phyloP scores from a whole-genome alignment of 148 eudicot genomes.

The Salicornia ramosissima region DNA sequence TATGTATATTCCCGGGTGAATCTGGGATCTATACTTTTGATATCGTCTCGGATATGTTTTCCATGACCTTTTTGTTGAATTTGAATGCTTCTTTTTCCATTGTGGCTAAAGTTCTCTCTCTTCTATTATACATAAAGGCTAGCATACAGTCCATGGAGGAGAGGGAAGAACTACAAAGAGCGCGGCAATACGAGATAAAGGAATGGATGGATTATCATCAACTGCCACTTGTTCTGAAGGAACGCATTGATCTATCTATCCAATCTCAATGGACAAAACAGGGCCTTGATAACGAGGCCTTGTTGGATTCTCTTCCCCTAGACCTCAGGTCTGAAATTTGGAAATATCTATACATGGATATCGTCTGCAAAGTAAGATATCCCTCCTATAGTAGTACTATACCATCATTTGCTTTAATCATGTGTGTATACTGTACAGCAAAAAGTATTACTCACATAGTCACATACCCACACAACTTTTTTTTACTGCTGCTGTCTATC shows the following conservation, averaged over 20 bases:
- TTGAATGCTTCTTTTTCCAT: not conserved
- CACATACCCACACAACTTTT: too few relatives aligned
- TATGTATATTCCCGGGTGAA: too few relatives aligned
- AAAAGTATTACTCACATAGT: too few relatives aligned
- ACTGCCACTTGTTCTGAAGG: conserved; percentile 1
- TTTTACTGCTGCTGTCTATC: too few relatives aligned
- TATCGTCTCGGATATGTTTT: too few relatives aligned
- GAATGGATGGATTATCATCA: conserved; percentile 18
- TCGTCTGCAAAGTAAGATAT: not conserved
- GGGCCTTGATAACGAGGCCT: not conserved
- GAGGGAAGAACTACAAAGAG: not conserved
- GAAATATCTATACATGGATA: conserved; percentile 1
- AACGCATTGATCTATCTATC: conserved; percentile 9
- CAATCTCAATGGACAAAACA: conserved; percentile 11
- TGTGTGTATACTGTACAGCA: too few relatives aligned
- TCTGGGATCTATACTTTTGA: too few relatives aligned
- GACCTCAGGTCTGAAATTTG: conserved; percentile 11
- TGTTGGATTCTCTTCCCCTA: conserved; percentile 11
- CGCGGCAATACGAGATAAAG: not conserved
- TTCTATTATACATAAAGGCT: conserved; percentile 4
- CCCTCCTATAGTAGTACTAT: too few relatives aligned
- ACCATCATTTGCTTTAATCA: too few relatives aligned
- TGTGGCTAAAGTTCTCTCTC: not conserved
- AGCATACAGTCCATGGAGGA: conserved; percentile 14
- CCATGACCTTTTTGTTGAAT: not conserved